Percentiles rank a stretch among this genome's conserved stretches.
Conservation (phyloP, 2,329 filamentous ascomycete species). For the Fusarium tupiense region DNA sequence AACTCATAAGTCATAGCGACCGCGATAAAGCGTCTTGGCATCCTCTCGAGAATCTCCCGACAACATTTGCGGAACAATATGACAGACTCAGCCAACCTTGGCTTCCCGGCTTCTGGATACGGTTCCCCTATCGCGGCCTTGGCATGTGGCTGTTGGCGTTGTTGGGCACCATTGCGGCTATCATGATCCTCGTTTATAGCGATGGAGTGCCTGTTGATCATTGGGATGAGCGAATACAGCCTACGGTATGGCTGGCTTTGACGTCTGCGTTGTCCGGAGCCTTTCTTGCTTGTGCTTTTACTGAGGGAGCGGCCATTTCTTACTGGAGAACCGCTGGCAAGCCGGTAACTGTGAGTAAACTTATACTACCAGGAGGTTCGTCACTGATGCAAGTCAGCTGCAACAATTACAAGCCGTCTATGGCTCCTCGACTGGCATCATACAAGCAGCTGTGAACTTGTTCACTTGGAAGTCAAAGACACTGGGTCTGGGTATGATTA, state of each 20-base stretch:
- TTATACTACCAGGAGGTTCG: too few relatives aligned
- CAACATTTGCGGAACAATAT: not conserved
- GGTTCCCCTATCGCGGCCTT: slow-evolving; percentile 27
- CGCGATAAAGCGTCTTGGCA: slow-evolving; percentile 22
- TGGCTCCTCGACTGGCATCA: slow-evolving; percentile 30
- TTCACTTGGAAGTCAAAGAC: slow-evolving; percentile 30
- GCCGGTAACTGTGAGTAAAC: slow-evolving; percentile 19
- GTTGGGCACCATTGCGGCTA: slow-evolving; percentile 20
- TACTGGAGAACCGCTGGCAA: slow-evolving; percentile 33
- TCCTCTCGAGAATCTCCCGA: slow-evolving; percentile 14
- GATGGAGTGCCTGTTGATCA: slow-evolving; percentile 28
- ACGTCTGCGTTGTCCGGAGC: slow-evolving; percentile 33
- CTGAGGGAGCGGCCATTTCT: slow-evolving; percentile 33
- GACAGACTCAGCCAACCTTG: slow-evolving; percentile 30
- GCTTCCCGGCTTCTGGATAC: slow-evolving; percentile 33
- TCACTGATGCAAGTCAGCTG: not conserved
- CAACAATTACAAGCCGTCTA: slow-evolving; percentile 33
- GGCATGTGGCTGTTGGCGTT: slow-evolving; percentile 29
- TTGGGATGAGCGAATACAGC: slow-evolving; percentile 32
- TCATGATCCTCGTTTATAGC: slow-evolving; percentile 28
- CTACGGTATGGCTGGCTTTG: slow-evolving; percentile 35
- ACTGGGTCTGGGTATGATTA: slow-evolving; percentile 22
- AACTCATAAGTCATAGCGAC: not conserved
- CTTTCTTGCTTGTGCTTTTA: slow-evolving; percentile 31
- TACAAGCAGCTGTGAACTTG: slow-evolving; percentile 23